Evolutionary conservation across 164 flowering plant species (phyloP).

Genomic region (Dillenia suffruticosa): DNA sequence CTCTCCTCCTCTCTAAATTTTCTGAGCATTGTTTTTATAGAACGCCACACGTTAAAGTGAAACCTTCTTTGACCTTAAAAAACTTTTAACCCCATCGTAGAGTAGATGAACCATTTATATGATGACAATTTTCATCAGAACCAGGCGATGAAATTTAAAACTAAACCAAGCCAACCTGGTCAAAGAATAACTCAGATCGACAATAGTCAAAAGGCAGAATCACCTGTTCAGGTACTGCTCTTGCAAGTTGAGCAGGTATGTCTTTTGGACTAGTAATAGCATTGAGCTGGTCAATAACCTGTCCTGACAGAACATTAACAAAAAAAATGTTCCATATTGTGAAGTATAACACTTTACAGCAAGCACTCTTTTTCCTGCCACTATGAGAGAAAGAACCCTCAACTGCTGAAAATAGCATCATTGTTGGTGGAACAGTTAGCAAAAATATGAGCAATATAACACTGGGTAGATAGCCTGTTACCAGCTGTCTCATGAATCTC

Average conservation of each 20-base stretch:
- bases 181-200: no score
- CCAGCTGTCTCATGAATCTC: constrained; percentile 49
- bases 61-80: no score
- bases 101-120: no score
- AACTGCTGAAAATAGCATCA: constrained; percentile 76
- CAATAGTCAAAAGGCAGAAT: constrained; percentile 5
- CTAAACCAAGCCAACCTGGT: no score
- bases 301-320: constrained; percentile 76
- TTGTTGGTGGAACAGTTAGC: constrained; percentile 68
- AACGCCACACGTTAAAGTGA: no score
- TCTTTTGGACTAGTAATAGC: constrained; percentile 53
- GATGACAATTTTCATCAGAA: no score
- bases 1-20: no score
- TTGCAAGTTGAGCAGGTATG: constrained; percentile 60
- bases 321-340: constrained; percentile 94
- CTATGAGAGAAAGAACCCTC: constrained; percentile 85
- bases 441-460: constrained; percentile 64
- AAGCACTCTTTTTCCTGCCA: constrained; percentile 85
- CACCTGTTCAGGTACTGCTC: constrained; percentile 72
- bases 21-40: no score
- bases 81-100: no score
- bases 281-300: constrained; percentile 51
- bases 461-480: constrained; percentile 95
- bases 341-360: constrained; percentile 74
- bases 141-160: no score